A percentile compares a stretch with the other conserved stretches of the same genome.
phyloP scores from a whole-genome alignment of 75 land plant species.

The Pinus tabuliformis region DNA sequence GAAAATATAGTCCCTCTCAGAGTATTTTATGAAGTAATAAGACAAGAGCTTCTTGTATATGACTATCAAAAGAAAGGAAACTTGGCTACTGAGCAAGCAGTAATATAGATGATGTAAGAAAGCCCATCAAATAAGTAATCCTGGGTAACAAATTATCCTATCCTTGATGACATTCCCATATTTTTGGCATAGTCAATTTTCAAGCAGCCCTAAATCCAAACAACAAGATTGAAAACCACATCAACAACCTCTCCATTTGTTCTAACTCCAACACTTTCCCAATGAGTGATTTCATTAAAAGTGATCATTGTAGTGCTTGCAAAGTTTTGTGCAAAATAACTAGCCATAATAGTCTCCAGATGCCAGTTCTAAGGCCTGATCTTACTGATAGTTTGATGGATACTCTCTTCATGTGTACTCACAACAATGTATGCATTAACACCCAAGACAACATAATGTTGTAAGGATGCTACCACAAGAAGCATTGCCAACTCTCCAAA shows the following conservation, averaged over 20 bases:
- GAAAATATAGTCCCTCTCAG: too few relatives aligned
- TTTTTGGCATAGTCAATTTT: too few relatives aligned
- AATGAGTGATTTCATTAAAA: constrained; percentile 29
- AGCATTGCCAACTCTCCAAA: constrained; percentile 11
- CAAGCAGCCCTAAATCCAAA: too few relatives aligned
- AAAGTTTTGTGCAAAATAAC: constrained; percentile 21
- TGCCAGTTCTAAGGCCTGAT: constrained; percentile 25
- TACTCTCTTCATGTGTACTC: constrained; percentile 29
- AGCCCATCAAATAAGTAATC: constrained; percentile 35
- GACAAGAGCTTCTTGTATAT: too few relatives aligned
- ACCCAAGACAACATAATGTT: constrained; percentile 34
- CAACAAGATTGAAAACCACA: too few relatives aligned
- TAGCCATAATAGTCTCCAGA: constrained; percentile 28
- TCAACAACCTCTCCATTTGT: not conserved
- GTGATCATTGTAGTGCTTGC: constrained; percentile 18
- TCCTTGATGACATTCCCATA: constrained; percentile 25
- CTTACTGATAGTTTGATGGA: constrained; percentile 19
- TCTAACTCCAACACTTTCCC: constrained; percentile 14
- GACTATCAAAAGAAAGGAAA: too few relatives aligned
- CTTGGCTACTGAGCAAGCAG: constrained; percentile 34
- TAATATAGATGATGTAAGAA: constrained; percentile 24
- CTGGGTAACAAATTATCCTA: constrained; percentile 23
- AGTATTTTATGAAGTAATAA: too few relatives aligned
- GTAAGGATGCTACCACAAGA: constrained; percentile 24
- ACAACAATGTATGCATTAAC: constrained; percentile 34